These are phyloP conservation scores for Anaeromyces robustus DNA, from an alignment of 192 early-diverging fungal species.

Conservation along the genomic window DNA sequence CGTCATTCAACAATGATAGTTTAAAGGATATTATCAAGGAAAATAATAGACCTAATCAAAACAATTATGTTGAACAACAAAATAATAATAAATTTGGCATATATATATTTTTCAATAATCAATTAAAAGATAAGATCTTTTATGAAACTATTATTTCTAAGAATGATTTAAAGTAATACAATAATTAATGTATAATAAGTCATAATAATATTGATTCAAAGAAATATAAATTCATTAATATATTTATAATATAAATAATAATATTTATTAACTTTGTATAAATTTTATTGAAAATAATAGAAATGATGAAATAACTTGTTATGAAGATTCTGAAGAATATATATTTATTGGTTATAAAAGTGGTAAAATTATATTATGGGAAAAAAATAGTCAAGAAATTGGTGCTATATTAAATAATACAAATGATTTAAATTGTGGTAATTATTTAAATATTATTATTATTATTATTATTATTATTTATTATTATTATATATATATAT, in stretches of 20 bases:
- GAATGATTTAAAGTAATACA: too few relatives aligned
- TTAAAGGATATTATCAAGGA: too few relatives aligned
- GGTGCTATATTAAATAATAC: neutral
- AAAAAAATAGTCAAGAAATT: neutral
- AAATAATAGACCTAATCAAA: too few relatives aligned
- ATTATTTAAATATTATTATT: neutral
- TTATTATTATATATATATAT: too few relatives aligned
- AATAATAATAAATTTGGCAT: neutral
- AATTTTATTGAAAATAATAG: neutral
- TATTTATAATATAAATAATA: too few relatives aligned
- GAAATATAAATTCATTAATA: too few relatives aligned
- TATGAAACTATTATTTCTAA: too few relatives aligned
- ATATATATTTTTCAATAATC: neutral
- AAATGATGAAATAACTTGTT: neutral
- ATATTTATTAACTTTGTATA: too few relatives aligned
- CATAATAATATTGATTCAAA: too few relatives aligned
- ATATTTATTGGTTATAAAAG: neutral
- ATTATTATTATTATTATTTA: too few relatives aligned
- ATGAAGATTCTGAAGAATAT: neutral
- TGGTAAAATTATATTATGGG: neutral
- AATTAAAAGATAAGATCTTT: neutral
- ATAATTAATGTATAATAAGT: too few relatives aligned
- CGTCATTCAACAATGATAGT: neutral
- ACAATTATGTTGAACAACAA: too few relatives aligned
- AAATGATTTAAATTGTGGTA: neutral